Conservation (phyloP, 2,329 filamentous ascomycete genomes). For the Aspergillus eucalypticola region DNA sequence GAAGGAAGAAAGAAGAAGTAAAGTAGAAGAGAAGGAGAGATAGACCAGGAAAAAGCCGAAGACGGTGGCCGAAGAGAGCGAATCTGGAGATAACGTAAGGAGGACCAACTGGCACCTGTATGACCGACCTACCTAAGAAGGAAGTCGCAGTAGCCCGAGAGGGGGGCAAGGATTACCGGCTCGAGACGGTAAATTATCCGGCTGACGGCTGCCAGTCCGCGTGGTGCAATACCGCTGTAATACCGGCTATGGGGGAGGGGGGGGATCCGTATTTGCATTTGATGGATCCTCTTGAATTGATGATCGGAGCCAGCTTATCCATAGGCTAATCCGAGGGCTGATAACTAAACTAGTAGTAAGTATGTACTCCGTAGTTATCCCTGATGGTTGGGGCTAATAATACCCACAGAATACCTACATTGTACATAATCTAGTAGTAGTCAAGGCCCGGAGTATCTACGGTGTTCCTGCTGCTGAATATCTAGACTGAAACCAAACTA, state of each 20-base stretch:
- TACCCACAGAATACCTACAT: too few species aligned
- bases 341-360: neutral
- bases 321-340: neutral
- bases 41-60: slow-evolving; percentile 18
- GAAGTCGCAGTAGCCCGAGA: neutral
- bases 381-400: too few species aligned
- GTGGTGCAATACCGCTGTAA: neutral
- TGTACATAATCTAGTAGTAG: neutral
- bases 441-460: neutral
- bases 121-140: neutral
- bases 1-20: neutral
- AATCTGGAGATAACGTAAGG: slow-evolving; percentile 27
- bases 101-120: slow-evolving; percentile 17
- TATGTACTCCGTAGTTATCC: too few species aligned
- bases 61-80: slow-evolving; percentile 20
- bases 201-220: neutral
- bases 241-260: neutral
- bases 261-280: neutral
- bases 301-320: neutral
- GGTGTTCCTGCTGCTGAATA: neutral
- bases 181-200: slow-evolving; percentile 10
- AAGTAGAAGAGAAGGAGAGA: slow-evolving; percentile 6
- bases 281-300: neutral
- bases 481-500: neutral
- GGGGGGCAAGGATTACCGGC: neutral